Percentiles rank a stretch among this genome's conserved stretches.
These are phyloP conservation scores for Haplosporangium sp. DNA, from an alignment of 371 early-diverging fungal species.

Conservation along the genomic window DNA sequence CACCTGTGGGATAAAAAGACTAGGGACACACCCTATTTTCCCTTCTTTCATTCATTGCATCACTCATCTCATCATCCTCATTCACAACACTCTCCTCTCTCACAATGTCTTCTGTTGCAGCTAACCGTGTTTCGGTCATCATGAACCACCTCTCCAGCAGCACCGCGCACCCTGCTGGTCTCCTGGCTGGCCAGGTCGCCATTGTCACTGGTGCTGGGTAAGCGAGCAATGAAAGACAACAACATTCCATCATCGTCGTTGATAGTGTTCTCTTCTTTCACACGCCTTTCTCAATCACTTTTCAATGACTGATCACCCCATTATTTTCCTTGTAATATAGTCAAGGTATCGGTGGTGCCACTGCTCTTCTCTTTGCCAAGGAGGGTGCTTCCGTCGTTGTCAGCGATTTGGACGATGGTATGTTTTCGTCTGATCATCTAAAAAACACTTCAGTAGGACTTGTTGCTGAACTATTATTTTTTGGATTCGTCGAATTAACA, in stretches of 20 bases:
- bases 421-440: too few species aligned
- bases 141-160: constrained; percentile 56
- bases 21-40: background rate
- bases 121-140: constrained; percentile 49
- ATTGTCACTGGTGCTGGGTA: constrained; percentile 87
- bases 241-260: background rate
- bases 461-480: too few species aligned
- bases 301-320: background rate
- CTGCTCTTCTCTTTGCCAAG: constrained; percentile 79
- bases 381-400: constrained; percentile 82
- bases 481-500: too few species aligned
- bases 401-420: constrained; percentile 73
- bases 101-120: constrained; percentile 48
- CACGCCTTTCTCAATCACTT: background rate
- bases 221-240: constrained; percentile 2
- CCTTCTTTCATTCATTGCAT: background rate
- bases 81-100: background rate
- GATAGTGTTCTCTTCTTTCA: too few species aligned
- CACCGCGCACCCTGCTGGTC: constrained; percentile 62
- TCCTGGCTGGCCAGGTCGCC: constrained; percentile 82
- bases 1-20: background rate
- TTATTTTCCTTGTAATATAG: constrained; percentile 43
- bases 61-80: background rate
- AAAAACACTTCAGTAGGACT: too few species aligned
- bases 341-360: constrained; percentile 84